Conservation (phyloP, 1,139 yeast genomes). For the Hemisphaericaspora subhashii region DNA sequence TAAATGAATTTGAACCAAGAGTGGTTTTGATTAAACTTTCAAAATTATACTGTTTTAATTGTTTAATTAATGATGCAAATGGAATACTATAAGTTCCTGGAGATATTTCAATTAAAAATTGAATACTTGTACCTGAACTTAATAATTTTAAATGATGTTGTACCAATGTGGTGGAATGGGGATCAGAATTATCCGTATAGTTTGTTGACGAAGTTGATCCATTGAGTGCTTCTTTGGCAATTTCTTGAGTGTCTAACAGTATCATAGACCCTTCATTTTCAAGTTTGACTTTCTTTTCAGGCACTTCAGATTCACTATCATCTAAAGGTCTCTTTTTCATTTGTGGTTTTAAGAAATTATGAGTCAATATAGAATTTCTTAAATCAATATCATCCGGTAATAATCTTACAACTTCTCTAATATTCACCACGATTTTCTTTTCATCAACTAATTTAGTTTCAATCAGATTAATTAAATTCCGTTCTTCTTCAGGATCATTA, state of each 20-base stretch:
- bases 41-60: slow-evolving; percentile 54
- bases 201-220: slow-evolving; percentile 4
- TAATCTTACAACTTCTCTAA: slow-evolving; percentile 51
- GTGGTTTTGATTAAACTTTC: slow-evolving; percentile 62
- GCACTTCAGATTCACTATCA: slow-evolving; percentile 20
- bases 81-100: slow-evolving; percentile 47
- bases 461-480: slow-evolving; percentile 25
- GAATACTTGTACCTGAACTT: slow-evolving; percentile 39
- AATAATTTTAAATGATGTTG: slow-evolving; percentile 56
- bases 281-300: slow-evolving; percentile 47
- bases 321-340: slow-evolving; percentile 26
- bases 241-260: slow-evolving; percentile 8
- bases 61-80: slow-evolving; percentile 40
- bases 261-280: slow-evolving; percentile 30
- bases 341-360: slow-evolving; percentile 34
- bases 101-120: slow-evolving; percentile 45
- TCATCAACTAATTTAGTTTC: slow-evolving; percentile 42
- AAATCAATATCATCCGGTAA: slow-evolving; percentile 49
- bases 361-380: slow-evolving; percentile 47
- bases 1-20: slow-evolving; percentile 55
- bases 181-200: slow-evolving; percentile 16
- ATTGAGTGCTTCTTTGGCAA: slow-evolving; percentile 6
- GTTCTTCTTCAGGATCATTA: slow-evolving; percentile 41
- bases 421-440: slow-evolving; percentile 46
- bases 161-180: slow-evolving; percentile 28